Evolutionary conservation across 2,329 filamentous ascomycete genomes (phyloP), one percentile per base, ranked within the genome.

Genomic region (Exophiala calicioides): DNA sequence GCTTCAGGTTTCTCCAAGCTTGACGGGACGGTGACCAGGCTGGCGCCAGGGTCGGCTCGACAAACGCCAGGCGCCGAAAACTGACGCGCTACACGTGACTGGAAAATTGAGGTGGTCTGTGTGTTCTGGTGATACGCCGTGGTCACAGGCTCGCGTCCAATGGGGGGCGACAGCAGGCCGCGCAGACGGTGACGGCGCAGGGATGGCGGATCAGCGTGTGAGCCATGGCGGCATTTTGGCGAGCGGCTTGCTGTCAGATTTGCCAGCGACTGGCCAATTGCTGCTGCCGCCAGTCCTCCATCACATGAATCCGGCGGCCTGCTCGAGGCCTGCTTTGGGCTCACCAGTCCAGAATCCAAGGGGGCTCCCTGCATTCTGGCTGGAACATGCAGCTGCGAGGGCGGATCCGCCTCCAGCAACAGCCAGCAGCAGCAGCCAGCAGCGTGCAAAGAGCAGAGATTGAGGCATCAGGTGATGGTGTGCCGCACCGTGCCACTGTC

Each of bases 91-190:
- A 21, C 44, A 45, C 30, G 39, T 44, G 49, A 49, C 38, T 32
- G 16, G n/a, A 27, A 16, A 34, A 26, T 13, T 21, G 33, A 27
- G 21, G 12, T 30, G 36, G 36, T 32, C 34, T 15, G 44, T 32
- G 19, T 30, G 27, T 23, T 33, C 19, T n/a, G 27, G 43, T 45
- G 46, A 53, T 45, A 48, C 27, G 35, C 44, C 40, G 33, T 40
- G 20, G 37, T 44, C 37, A 47, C 42, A 41, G 20, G 15, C 29
- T 34, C 45, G 33, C 33, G 12, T 3, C 46, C 51, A 50, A 53
- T 53, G 10, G 16, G 8, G 10, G 23, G 12, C 26, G n/a, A 44
- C 10, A 16, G 13, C 21, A 26, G 35, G 18, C 38, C 36, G 37
- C 18, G 33, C 42, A 20, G 36, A 32, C 12, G 21, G 37, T 43